Evolutionary conservation across 768 basidiomycete species (phyloP).

Genomic region (Psilocybe cyanescens): DNA sequence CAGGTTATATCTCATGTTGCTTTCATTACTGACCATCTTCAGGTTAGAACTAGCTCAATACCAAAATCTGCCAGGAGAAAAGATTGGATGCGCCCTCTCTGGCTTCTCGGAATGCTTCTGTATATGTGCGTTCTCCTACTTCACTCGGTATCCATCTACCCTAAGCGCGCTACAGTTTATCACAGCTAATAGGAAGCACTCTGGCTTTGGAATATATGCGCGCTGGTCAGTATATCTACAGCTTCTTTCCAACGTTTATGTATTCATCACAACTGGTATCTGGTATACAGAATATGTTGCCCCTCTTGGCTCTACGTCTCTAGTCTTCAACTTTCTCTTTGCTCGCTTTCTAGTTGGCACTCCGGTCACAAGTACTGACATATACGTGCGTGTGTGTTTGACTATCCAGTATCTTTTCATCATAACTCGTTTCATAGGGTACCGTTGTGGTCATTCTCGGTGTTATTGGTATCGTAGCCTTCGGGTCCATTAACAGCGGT

Average conservation of each 20-base stretch:
- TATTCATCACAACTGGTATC: neutral
- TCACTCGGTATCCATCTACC: slow-evolving; percentile 8
- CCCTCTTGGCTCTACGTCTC: slow-evolving; percentile 89
- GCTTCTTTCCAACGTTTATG: neutral
- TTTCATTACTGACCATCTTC: slow-evolving; percentile 3
- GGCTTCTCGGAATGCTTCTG: slow-evolving; percentile 91
- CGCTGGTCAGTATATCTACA: slow-evolving; percentile 53
- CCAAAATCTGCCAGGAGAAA: slow-evolving; percentile 75
- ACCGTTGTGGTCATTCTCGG: slow-evolving; percentile 83
- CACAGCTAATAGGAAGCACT: slow-evolving; percentile 87
- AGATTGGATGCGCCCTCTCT: slow-evolving; percentile 85
- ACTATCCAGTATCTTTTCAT: neutral
- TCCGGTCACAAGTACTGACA: slow-evolving; percentile 82
- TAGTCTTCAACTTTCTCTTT: slow-evolving; percentile 96
- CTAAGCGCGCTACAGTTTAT: slow-evolving; percentile 49
- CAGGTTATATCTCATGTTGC: neutral
- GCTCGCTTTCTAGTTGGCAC: slow-evolving; percentile 88
- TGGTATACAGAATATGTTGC: slow-evolving; percentile 84
- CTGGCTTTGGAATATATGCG: slow-evolving; percentile 88
- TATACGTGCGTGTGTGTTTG: slow-evolving; percentile 62
- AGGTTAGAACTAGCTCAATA: slow-evolving; percentile 75
- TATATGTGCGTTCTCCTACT: slow-evolving; percentile 70
- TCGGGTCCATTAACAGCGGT: slow-evolving; percentile 84
- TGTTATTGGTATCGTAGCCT: slow-evolving; percentile 87
- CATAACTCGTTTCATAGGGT: slow-evolving; percentile 49